A percentile compares a stretch with the other conserved stretches of the same genome.
phyloP scores from a whole-genome alignment of 2,329 filamentous ascomycete genomes.

The Leptographium procerum region DNA sequence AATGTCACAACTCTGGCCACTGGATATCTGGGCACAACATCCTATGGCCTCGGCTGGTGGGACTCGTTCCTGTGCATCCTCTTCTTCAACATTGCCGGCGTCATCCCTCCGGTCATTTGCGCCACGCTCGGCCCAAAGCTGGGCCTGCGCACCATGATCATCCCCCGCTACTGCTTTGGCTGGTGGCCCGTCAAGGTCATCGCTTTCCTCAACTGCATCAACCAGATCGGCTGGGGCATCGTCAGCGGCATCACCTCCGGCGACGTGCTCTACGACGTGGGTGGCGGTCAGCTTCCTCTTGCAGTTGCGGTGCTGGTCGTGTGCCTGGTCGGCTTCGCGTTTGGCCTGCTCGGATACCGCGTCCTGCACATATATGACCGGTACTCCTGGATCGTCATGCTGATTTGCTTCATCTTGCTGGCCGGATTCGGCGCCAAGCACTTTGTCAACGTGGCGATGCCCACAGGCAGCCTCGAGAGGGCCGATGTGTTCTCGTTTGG shows the following conservation, averaged over 20 bases:
- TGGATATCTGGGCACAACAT: slow-evolving; percentile 5
- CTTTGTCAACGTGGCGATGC: slow-evolving; percentile 3
- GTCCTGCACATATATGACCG: slow-evolving; percentile 12
- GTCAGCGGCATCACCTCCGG: slow-evolving; percentile 14
- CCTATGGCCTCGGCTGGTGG: slow-evolving; percentile 16
- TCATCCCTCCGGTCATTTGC: slow-evolving; percentile 15
- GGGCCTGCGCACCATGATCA: slow-evolving; percentile 19
- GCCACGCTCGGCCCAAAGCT: slow-evolving; percentile 18
- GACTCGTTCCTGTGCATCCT: slow-evolving; percentile 15
- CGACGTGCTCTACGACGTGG: slow-evolving; percentile 14
- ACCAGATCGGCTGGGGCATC: slow-evolving; percentile 13
- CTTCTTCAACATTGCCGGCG: slow-evolving; percentile 20
- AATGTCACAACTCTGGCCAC: slow-evolving; percentile 10
- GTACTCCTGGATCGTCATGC: slow-evolving; percentile 13
- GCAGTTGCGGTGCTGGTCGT: slow-evolving; percentile 14
- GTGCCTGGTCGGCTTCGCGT: slow-evolving; percentile 10
- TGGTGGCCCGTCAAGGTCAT: slow-evolving; percentile 13
- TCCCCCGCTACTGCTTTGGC: slow-evolving; percentile 19
- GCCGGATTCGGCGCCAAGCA: slow-evolving; percentile 12
- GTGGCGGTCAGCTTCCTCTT: slow-evolving; percentile 14
- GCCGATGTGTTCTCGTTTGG: slow-evolving; percentile 14
- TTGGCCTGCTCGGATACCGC: slow-evolving; percentile 15
- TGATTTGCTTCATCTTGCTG: slow-evolving; percentile 11
- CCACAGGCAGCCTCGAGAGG: slow-evolving; percentile 2
- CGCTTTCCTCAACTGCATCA: slow-evolving; percentile 12